phyloP scores from a whole-genome alignment of 1,284 basidiomycete species.

The Ceratobasidium theobromae region DNA sequence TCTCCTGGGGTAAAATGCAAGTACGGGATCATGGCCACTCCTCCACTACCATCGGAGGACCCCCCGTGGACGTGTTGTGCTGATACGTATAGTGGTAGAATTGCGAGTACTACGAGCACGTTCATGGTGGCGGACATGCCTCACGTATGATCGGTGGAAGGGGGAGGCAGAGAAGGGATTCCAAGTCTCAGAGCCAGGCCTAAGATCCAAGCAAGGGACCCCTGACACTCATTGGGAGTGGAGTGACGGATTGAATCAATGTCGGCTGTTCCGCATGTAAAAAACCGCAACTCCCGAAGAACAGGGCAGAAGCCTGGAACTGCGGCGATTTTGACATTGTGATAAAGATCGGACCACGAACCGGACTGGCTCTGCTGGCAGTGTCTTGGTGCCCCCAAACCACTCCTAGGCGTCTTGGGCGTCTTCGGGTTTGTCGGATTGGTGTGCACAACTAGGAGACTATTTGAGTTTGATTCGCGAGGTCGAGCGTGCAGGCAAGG shows the following conservation, averaged over 20 bases:
- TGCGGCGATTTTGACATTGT: too few species aligned
- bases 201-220: slow-evolving; percentile 2
- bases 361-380: too few species aligned
- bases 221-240: slow-evolving; percentile 13
- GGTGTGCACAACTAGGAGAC: too few species aligned
- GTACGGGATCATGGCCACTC: slow-evolving; percentile 56
- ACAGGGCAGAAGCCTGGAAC: too few species aligned
- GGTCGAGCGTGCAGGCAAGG: not conserved
- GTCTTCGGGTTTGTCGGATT: too few species aligned
- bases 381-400: too few species aligned
- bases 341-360: too few species aligned
- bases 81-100: not conserved
- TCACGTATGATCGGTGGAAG: not conserved
- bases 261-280: slow-evolving; percentile 2
- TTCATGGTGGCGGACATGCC: not conserved
- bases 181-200: not conserved
- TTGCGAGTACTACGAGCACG: not conserved
- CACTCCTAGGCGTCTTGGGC: too few species aligned
- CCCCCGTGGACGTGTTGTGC: slow-evolving; percentile 31
- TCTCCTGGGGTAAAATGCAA: slow-evolving; percentile 67
- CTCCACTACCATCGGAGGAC: not conserved
- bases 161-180: not conserved
- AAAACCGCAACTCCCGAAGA: slow-evolving; percentile 17
- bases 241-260: slow-evolving; percentile 25
- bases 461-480: not conserved